These are phyloP conservation scores for Pyronema omphalodes DNA, from an alignment of 495 filamentous ascomycete species.

Conservation along the genomic window DNA sequence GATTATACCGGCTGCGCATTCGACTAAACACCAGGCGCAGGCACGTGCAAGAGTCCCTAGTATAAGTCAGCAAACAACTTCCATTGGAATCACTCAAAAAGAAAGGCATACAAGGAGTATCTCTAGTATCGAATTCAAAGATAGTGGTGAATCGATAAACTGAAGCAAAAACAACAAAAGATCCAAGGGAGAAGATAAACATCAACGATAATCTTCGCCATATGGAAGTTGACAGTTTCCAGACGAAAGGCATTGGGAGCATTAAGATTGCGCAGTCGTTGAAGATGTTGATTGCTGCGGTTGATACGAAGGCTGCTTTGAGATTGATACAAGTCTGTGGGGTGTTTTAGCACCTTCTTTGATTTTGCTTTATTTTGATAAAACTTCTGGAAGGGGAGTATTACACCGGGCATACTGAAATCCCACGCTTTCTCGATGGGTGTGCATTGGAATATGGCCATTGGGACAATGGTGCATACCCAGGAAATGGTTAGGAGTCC, in stretches of 20 bases:
- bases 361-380: background rate
- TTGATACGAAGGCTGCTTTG: conserved; percentile 29
- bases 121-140: conserved; percentile 1
- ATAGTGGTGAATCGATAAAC: conserved; percentile 2
- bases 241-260: conserved; percentile 31
- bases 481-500: background rate
- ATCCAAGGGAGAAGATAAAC: conserved; percentile 30
- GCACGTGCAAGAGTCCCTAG: conserved; percentile 25
- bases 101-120: background rate
- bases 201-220: conserved; percentile 28
- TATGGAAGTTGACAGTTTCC: conserved; percentile 28
- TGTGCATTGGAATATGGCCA: conserved; percentile 32
- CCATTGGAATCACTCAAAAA: background rate
- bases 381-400: background rate
- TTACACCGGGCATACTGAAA: background rate
- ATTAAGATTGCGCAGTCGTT: conserved; percentile 23
- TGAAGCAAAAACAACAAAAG: conserved; percentile 14
- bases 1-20: conserved; percentile 31
- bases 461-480: conserved; percentile 6
- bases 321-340: conserved; percentile 31
- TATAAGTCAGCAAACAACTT: background rate
- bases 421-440: conserved; percentile 25
- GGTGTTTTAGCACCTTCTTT: conserved; percentile 31
- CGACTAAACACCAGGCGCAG: conserved; percentile 30
- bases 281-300: conserved; percentile 28